Percentiles rank a stretch among this genome's conserved stretches.
Conservation (phyloP, 1,284 basidiomycete species). For the Malassezia restricta region DNA sequence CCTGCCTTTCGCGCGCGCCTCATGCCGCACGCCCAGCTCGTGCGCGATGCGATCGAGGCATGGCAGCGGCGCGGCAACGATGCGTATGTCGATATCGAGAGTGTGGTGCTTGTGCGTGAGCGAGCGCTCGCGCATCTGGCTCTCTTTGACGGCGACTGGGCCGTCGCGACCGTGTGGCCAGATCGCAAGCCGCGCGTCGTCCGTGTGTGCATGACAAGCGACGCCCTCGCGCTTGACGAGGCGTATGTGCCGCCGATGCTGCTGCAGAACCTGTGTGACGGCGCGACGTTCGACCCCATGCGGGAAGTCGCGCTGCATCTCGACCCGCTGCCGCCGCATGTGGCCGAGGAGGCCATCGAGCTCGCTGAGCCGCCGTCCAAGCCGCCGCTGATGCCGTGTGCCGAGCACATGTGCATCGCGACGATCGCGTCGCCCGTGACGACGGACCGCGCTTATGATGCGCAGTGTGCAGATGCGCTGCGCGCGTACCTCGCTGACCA, state of each 20-base stretch:
- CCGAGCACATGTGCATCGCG: constrained; percentile 58
- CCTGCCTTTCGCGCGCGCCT: constrained; percentile 12
- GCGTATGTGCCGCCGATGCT: constrained; percentile 29
- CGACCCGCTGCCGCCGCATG: constrained; percentile 16
- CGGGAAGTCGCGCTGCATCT: constrained; percentile 14
- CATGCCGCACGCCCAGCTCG: background rate
- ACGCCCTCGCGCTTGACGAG: background rate
- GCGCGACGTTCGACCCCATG: constrained; percentile 15
- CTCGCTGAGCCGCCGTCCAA: constrained; percentile 13
- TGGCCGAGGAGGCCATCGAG: background rate
- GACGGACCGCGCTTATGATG: constrained; percentile 62
- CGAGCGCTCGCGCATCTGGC: constrained; percentile 61
- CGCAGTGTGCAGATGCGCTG: constrained; percentile 59
- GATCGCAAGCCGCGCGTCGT: constrained; percentile 19
- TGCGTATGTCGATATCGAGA: constrained; percentile 32
- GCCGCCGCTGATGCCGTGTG: constrained; percentile 34
- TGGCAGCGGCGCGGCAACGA: constrained; percentile 19
- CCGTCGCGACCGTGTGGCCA: constrained; percentile 47
- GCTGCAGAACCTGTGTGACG: constrained; percentile 26
- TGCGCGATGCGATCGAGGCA: constrained; percentile 17
- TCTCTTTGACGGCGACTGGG: constrained; percentile 77
- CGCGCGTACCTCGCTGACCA: constrained; percentile 57
- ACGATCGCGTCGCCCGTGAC: constrained; percentile 70
- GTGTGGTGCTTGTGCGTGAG: constrained; percentile 29
- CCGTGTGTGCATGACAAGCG: constrained; percentile 18